These are phyloP conservation scores for Coemansia sp. DNA, from an alignment of 192 early-diverging fungal species.

Conservation along the genomic window DNA sequence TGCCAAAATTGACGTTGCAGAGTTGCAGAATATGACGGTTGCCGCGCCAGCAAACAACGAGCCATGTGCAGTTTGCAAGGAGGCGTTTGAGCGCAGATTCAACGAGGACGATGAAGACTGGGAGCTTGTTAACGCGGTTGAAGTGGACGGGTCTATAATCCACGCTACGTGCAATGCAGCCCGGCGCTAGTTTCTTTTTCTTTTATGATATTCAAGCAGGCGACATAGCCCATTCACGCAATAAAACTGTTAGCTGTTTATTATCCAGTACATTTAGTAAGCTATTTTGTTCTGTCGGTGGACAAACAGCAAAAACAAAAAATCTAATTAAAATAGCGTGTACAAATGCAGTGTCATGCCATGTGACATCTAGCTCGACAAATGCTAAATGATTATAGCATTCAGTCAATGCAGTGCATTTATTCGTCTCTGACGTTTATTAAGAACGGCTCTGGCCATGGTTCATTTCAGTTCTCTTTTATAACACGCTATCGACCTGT, in stretches of 20 bases:
- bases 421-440: too few species aligned
- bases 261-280: neutral
- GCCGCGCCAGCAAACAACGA: constrained; percentile 53
- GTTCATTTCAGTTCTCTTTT: too few species aligned
- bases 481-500: too few species aligned
- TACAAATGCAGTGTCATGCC: too few species aligned
- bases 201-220: neutral
- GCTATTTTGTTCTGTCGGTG: too few species aligned
- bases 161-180: constrained; percentile 49
- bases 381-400: too few species aligned
- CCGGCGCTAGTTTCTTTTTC: neutral
- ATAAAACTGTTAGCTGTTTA: constrained; percentile 1
- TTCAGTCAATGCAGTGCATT: too few species aligned
- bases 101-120: constrained; percentile 77
- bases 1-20: constrained; percentile 22
- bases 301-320: too few species aligned
- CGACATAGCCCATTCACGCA: constrained; percentile 1
- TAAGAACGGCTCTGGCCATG: too few species aligned
- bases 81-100: constrained; percentile 71
- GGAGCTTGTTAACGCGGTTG: constrained; percentile 69
- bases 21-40: constrained; percentile 44
- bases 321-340: too few species aligned
- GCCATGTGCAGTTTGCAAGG: constrained; percentile 74
- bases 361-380: too few species aligned
- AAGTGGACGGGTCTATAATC: constrained; percentile 55